phyloP scores from a whole-genome alignment of 179 eudicot species.

The Actinidia polygama region DNA sequence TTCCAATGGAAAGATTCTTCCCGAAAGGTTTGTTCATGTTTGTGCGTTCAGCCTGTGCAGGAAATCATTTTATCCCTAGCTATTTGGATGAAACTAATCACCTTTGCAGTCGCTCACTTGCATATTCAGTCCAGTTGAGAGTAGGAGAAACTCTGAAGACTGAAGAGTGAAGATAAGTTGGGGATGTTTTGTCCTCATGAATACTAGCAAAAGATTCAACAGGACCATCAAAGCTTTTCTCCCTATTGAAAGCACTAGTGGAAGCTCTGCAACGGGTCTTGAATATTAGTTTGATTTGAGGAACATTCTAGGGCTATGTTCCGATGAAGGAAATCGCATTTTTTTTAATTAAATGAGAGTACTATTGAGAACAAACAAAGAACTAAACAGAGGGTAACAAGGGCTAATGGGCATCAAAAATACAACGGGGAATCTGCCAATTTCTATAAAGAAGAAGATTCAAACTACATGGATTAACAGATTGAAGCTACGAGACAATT shows the following conservation, averaged over 20 bases:
- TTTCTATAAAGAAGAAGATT: too few relatives aligned
- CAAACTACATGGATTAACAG: too few relatives aligned
- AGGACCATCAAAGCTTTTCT: neutral
- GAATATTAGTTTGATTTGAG: neutral
- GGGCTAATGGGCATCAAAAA: too few relatives aligned
- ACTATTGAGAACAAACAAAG: too few relatives aligned
- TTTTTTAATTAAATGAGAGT: too few relatives aligned
- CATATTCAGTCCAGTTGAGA: neutral
- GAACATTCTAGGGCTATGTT: neutral
- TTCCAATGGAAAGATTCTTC: neutral
- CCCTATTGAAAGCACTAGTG: neutral
- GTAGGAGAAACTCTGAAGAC: neutral
- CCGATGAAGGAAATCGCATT: neutral
- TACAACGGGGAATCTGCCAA: too few relatives aligned
- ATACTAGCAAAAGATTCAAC: neutral
- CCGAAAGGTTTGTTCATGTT: neutral
- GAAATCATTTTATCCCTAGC: slow-evolving; percentile 1
- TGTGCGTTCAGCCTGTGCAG: neutral
- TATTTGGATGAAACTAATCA: neutral
- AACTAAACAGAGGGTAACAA: too few relatives aligned
- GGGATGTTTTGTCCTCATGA: neutral
- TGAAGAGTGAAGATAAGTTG: neutral
- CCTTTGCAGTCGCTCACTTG: neutral
- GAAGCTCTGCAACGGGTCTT: neutral
- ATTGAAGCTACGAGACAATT: too few relatives aligned